These are phyloP conservation scores for Fusarium bulbicola DNA, from an alignment of 2,329 filamentous ascomycete species.

Conservation along the genomic window DNA sequence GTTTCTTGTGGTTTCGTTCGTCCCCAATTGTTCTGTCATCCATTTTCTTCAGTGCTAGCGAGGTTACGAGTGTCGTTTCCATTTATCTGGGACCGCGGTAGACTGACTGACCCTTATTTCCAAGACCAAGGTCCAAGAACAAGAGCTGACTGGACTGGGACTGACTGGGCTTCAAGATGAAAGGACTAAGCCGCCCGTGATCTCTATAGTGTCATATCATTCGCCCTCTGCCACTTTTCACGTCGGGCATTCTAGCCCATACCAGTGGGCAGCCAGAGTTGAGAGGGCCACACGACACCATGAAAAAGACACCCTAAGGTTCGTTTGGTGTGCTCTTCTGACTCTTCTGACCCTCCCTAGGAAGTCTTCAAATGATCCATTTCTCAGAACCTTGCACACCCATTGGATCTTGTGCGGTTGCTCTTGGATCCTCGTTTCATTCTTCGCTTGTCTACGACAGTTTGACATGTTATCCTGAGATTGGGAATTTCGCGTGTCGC, in stretches of 20 bases:
- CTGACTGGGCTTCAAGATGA: constrained; percentile 17
- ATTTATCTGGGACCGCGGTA: constrained; percentile 29
- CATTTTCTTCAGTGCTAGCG: constrained; percentile 21
- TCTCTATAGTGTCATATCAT: constrained; percentile 33
- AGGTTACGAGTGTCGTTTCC: constrained; percentile 22
- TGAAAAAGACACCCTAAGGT: constrained; percentile 30
- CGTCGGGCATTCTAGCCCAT: constrained; percentile 26
- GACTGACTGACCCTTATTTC: constrained; percentile 25
- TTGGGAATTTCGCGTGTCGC: constrained; percentile 30
- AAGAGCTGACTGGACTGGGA: constrained; percentile 8
- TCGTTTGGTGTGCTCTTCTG: constrained; percentile 33
- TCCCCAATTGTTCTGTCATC: constrained; percentile 35
- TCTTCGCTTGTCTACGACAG: constrained; percentile 30
- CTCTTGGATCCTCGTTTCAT: constrained; percentile 25
- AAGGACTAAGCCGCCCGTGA: constrained; percentile 29
- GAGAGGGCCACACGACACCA: constrained; percentile 34
- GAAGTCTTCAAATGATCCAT: constrained; percentile 17
- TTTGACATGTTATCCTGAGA: constrained; percentile 5
- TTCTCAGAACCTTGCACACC: constrained; percentile 26
- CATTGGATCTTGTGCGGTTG: constrained; percentile 11
- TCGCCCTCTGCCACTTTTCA: constrained; percentile 14
- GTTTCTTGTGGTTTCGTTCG: constrained; percentile 27
- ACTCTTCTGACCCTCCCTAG: constrained; percentile 37
- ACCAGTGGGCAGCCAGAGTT: constrained; percentile 33
- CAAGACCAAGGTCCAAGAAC: neutral